Evolutionary conservation across 75 land plant genomes (phyloP).

Genomic region (Azolla pinnata): DNA sequence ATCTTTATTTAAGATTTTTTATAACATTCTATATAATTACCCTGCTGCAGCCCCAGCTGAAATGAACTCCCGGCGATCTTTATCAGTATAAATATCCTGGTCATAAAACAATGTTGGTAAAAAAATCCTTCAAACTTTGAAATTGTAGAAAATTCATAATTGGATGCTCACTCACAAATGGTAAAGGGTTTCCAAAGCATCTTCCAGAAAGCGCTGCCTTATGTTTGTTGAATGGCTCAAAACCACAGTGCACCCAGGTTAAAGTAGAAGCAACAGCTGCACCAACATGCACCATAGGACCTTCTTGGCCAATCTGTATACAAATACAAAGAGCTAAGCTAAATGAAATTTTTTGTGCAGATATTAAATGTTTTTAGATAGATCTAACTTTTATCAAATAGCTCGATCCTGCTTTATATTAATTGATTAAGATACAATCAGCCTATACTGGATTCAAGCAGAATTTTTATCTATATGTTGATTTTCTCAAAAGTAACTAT

Average conservation of each 20-base stretch:
- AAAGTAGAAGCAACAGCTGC: constrained; percentile 31
- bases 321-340: not conserved
- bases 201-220: constrained; percentile 6
- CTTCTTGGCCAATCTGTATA: constrained; percentile 32
- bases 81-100: constrained; percentile 44
- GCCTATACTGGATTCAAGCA: too few relatives aligned
- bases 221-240: constrained; percentile 11
- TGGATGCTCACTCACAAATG: constrained; percentile 37
- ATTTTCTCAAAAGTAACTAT: too few relatives aligned
- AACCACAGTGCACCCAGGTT: constrained; percentile 36
- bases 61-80: constrained; percentile 38
- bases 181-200: constrained; percentile 12
- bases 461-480: too few relatives aligned
- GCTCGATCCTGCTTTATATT: too few relatives aligned
- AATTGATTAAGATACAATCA: too few relatives aligned
- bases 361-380: too few relatives aligned
- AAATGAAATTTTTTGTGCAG: not conserved
- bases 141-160: too few relatives aligned
- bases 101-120: not conserved
- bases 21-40: constrained; percentile 12
- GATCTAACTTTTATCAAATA: too few relatives aligned
- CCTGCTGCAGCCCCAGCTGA: constrained; percentile 44
- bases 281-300: constrained; percentile 35
- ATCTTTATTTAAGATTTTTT: too few relatives aligned
- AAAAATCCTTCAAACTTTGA: too few relatives aligned